Conservation (phyloP, 2,329 filamentous ascomycete genomes). For the Penicillium brevicompactum region DNA sequence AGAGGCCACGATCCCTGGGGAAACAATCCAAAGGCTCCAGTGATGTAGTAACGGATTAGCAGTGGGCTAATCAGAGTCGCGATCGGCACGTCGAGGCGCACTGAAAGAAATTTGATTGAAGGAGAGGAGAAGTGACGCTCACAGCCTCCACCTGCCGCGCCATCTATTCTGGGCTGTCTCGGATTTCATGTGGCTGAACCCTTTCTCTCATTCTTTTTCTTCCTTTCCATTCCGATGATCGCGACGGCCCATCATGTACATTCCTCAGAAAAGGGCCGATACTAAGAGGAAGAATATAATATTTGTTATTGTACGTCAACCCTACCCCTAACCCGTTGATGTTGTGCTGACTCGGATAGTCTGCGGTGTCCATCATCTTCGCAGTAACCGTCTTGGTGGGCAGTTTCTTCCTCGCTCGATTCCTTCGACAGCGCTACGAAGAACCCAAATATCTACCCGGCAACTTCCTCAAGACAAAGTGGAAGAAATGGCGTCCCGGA, state of each 20-base stretch:
- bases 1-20: not conserved
- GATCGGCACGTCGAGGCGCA: not conserved
- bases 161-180: conserved; percentile 7
- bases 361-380: conserved; percentile 34
- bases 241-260: conserved; percentile 26
- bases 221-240: conserved; percentile 13
- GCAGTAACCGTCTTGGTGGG: conserved; percentile 31
- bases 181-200: conserved; percentile 5
- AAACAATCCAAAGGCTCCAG: not conserved
- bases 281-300: conserved; percentile 23
- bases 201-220: conserved; percentile 11
- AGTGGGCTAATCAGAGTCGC: not conserved
- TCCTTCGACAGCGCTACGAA: conserved; percentile 46
- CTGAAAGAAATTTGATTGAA: not conserved
- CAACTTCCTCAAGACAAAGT: conserved; percentile 52
- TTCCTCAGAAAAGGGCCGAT: conserved; percentile 23
- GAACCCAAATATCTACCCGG: conserved; percentile 57
- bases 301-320: conserved; percentile 34
- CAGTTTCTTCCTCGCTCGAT: conserved; percentile 43
- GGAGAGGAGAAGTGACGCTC: conserved; percentile 1
- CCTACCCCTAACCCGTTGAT: not conserved
- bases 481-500: conserved; percentile 52
- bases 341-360: conserved; percentile 21
- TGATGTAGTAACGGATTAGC: not conserved
- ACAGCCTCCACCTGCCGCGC: conserved; percentile 8